A percentile compares a stretch with the other conserved stretches of the same genome.
Conservation (phyloP, 768 basidiomycete genomes). For the Pleurotus tuber-regium region DNA sequence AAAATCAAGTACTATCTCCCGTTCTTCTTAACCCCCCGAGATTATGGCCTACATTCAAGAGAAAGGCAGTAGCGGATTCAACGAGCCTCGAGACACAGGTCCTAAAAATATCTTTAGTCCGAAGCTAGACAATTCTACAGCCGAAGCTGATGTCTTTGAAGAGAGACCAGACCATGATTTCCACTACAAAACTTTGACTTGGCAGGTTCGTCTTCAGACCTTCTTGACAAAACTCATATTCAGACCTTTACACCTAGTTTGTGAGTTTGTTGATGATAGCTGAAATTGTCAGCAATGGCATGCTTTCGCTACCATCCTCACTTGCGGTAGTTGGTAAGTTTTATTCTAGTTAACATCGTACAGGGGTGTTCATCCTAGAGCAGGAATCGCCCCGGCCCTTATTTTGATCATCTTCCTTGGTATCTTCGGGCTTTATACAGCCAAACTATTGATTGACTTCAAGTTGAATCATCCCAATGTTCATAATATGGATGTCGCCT, state of each 20-base stretch:
- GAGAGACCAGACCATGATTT: constrained; percentile 42
- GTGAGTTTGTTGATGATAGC: constrained; percentile 53
- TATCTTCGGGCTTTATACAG: constrained; percentile 47
- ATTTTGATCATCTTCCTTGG: constrained; percentile 53
- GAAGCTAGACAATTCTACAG: constrained; percentile 33
- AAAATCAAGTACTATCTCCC: no score
- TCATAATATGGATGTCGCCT: constrained; percentile 42
- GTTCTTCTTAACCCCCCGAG: no score
- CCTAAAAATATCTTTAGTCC: no score
- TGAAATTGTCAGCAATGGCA: constrained; percentile 56
- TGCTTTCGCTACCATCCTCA: constrained; percentile 50
- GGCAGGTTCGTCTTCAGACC: constrained; percentile 34
- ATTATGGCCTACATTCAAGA: neutral
- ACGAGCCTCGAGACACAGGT: no score
- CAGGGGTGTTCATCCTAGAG: neutral
- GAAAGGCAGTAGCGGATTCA: constrained; percentile 11
- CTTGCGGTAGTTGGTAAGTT: constrained; percentile 48
- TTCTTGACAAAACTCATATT: neutral
- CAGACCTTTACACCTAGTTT: constrained; percentile 28
- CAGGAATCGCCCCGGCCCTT: constrained; percentile 51
- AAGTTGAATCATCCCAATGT: constrained; percentile 54
- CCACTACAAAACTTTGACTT: constrained; percentile 51
- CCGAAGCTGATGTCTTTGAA: constrained; percentile 39
- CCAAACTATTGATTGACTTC: constrained; percentile 54
- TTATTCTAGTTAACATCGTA: neutral